Conservation (phyloP, 129 eudicot genomes). For the Saussurea involucrata region DNA sequence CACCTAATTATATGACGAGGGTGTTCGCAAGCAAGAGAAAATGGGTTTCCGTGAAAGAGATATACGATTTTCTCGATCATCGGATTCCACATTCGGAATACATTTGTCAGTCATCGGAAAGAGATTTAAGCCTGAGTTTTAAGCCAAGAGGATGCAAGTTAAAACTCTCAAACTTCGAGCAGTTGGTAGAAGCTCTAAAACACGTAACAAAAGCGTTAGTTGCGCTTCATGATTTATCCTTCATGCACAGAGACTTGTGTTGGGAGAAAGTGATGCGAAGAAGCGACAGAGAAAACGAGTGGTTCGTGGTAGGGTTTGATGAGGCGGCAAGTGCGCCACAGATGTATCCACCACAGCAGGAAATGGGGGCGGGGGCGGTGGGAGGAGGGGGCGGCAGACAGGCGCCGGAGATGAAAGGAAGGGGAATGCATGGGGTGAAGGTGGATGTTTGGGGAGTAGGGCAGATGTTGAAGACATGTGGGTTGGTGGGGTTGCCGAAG, state of each 20-base stretch:
- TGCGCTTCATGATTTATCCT: conserved; percentile 69
- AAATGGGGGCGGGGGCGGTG: neutral
- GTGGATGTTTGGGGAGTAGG: conserved; percentile 90
- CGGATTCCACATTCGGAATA: conserved; percentile 64
- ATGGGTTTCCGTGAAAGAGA: conserved; percentile 58
- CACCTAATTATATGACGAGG: conserved; percentile 43
- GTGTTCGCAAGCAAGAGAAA: conserved; percentile 45
- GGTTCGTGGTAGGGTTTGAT: conserved; percentile 65
- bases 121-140: conserved; percentile 43
- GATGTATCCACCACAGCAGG: conserved; percentile 41
- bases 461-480: conserved; percentile 58
- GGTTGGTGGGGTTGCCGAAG: conserved; percentile 53
- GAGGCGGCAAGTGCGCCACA: conserved; percentile 76
- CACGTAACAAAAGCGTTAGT: conserved; percentile 67
- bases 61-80: conserved; percentile 59
- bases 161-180: conserved; percentile 45
- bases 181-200: conserved; percentile 57
- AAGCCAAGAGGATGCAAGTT: conserved; percentile 67
- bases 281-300: conserved; percentile 37
- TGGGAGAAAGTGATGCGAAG: conserved; percentile 78
- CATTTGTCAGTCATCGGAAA: conserved; percentile 35
- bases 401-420: conserved; percentile 76
- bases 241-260: conserved; percentile 74
- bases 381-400: conserved; percentile 24
- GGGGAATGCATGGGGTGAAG: conserved; percentile 75